Evolutionary conservation across 768 basidiomycete genomes (phyloP).

Genomic region (Boletellus ananas): DNA sequence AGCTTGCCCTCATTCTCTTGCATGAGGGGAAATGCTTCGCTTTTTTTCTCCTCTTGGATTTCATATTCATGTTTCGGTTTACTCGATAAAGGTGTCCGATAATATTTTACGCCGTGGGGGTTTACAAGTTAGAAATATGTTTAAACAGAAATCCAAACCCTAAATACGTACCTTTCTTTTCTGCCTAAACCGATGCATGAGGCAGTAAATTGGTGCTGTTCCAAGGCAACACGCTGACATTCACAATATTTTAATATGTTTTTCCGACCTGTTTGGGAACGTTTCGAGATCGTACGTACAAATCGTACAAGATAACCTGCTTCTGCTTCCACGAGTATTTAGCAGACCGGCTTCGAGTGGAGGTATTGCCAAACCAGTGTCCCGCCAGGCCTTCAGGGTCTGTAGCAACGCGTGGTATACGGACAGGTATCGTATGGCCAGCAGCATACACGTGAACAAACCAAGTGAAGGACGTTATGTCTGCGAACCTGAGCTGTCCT

Average conservation of each 20-base stretch:
- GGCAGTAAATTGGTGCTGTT: neutral
- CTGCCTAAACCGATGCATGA: neutral
- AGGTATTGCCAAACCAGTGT: conserved; percentile 5
- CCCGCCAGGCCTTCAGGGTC: neutral
- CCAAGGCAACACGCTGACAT: neutral
- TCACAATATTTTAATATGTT: conserved; percentile 2
- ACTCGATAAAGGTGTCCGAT: conserved; percentile 5
- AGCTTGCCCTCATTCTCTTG: conserved; percentile 16
- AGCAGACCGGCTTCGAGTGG: neutral
- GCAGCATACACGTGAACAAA: conserved; percentile 4
- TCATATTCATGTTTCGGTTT: neutral
- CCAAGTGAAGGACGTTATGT: conserved; percentile 5
- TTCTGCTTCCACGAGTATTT: conserved; percentile 2
- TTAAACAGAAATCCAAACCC: too few relatives aligned
- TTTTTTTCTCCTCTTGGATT: conserved; percentile 6
- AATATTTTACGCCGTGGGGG: neutral
- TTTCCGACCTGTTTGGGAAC: neutral
- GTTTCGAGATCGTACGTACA: conserved; percentile 10
- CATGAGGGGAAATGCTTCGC: conserved; percentile 11
- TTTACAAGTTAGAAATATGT: too few relatives aligned
- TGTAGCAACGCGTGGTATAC: neutral
- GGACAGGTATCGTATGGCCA: neutral
- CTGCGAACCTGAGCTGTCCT: conserved; percentile 3
- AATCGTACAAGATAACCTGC: neutral
- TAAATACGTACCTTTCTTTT: neutral